Evolutionary conservation across 495 filamentous ascomycete species (phyloP), one percentile per base, ranked within the genome.

Genomic region (Penicillium maclennaniae): DNA sequence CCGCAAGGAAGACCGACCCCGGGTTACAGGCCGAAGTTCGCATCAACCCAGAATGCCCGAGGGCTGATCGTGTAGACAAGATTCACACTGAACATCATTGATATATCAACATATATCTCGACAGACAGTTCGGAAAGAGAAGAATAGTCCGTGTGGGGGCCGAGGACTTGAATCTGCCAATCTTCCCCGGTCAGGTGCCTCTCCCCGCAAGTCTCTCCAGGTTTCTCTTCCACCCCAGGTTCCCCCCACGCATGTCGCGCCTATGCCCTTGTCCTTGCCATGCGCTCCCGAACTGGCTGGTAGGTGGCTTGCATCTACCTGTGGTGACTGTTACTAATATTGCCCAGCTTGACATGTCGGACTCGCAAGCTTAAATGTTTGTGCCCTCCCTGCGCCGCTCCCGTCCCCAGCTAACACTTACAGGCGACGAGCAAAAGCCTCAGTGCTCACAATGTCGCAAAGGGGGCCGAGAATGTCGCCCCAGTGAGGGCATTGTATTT

Each of bases 401-500:
- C 34, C 40, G 19, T 40, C 17, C 40, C 19, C 28, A 31, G 25
- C 59, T 60, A 56, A 58, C 54, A 45, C 48, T 9, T 37, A 15
- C 56, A 70, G 71, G 72, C 65, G 80, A 81, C 52, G 80, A 85
- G 59, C 74, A 76, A 65, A 79, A 76, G 43, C 82, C 82, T 19
- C 63, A 74, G 42, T 84, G 82, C 59, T 73, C 78, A 36, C 82
- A 82, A 65, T 84, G 83, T 69, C 67, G 68, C 55, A 84, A 83
- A 62, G 83, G 81, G 6, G 75, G 73, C 9, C 72, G 84, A 55
- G 75, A 82, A 60, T 87, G 84, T 64, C 74, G 78, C 20, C 81
- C 80, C 12, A 81, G 81, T 56, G 80, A 81, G 53, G 83, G 83
- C 38, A 79, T 86, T 47, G 78, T 85, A 17, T 87, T 86, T 60